A percentile compares a stretch with the other conserved stretches of the same genome.
Conservation (phyloP, 805 yeast species). For the Zygosaccharomyces rouxii region DNA sequence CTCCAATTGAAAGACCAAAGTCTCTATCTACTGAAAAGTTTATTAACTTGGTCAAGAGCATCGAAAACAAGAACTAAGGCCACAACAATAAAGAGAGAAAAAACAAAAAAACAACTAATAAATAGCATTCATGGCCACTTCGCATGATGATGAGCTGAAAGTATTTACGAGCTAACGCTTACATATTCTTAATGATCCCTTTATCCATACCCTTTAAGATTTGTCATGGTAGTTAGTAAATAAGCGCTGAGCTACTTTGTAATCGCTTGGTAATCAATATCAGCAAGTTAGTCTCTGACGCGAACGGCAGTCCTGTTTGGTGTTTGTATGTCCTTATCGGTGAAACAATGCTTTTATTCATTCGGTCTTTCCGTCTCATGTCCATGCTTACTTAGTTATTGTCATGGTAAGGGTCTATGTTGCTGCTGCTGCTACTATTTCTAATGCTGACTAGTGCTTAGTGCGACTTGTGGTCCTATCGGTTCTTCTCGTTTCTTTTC, state of each 20-base stretch:
- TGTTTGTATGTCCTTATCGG: too few relatives aligned
- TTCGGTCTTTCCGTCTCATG: too few relatives aligned
- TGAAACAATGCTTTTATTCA: too few relatives aligned
- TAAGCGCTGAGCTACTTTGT: neutral
- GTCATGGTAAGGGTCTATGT: too few relatives aligned
- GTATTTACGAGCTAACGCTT: constrained; percentile 7
- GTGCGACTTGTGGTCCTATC: too few relatives aligned
- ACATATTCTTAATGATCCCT: constrained; percentile 7
- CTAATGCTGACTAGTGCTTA: too few relatives aligned
- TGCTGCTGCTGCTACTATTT: too few relatives aligned
- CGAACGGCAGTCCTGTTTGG: too few relatives aligned
- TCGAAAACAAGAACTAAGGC: constrained; percentile 23
- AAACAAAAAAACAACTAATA: neutral
- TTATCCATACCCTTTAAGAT: neutral
- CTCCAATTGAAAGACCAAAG: constrained; percentile 85
- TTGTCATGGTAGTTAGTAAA: neutral
- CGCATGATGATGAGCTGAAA: constrained; percentile 3
- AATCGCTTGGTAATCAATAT: too few relatives aligned
- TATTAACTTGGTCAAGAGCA: constrained; percentile 65
- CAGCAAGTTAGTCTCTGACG: too few relatives aligned
- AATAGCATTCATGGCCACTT: neutral
- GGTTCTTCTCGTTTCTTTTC: too few relatives aligned
- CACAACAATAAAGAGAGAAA: neutral
- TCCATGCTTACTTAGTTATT: too few relatives aligned
- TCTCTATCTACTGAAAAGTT: constrained; percentile 92